Conservation (phyloP, 768 basidiomycete genomes). For the Myochromella boudieri region DNA sequence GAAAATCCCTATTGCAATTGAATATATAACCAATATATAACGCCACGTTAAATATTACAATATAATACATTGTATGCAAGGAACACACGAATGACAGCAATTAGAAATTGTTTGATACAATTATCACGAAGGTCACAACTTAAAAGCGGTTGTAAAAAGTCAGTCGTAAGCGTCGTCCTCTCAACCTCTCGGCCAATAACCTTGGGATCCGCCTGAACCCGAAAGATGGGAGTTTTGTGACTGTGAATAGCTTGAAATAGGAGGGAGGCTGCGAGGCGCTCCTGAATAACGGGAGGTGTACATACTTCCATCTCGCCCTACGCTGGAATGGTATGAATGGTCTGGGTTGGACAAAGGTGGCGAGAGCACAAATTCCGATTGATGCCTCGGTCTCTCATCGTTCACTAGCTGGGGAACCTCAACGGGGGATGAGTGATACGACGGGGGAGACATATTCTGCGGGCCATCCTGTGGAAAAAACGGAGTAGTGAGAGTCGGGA, state of each 20-base stretch:
- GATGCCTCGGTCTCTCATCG: no score
- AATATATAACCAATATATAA: no score
- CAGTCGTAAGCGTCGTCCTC: not conserved
- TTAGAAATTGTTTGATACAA: slow-evolving; percentile 3
- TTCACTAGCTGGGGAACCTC: no score
- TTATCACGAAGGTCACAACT: not conserved
- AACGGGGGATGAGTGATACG: no score
- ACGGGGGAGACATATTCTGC: slow-evolving; percentile 31
- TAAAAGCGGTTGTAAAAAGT: not conserved
- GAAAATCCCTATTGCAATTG: no score
- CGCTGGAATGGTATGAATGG: slow-evolving; percentile 19
- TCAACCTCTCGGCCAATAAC: slow-evolving; percentile 22
- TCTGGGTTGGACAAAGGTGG: slow-evolving; percentile 27
- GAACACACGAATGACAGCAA: slow-evolving; percentile 4
- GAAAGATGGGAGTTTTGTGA: slow-evolving; percentile 15
- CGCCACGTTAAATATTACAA: no score
- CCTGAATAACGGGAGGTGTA: slow-evolving; percentile 19
- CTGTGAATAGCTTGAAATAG: slow-evolving; percentile 20
- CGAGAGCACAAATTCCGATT: slow-evolving; percentile 18
- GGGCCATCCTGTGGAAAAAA: slow-evolving; percentile 48
- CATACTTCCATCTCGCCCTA: slow-evolving; percentile 17
- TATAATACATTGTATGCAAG: slow-evolving; percentile 5
- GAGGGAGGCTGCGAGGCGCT: slow-evolving; percentile 16
- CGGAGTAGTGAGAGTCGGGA: slow-evolving; percentile 58
- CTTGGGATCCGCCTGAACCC: slow-evolving; percentile 10